Conservation (phyloP, 2,329 filamentous ascomycete genomes). For the Scedosporium boydii region DNA sequence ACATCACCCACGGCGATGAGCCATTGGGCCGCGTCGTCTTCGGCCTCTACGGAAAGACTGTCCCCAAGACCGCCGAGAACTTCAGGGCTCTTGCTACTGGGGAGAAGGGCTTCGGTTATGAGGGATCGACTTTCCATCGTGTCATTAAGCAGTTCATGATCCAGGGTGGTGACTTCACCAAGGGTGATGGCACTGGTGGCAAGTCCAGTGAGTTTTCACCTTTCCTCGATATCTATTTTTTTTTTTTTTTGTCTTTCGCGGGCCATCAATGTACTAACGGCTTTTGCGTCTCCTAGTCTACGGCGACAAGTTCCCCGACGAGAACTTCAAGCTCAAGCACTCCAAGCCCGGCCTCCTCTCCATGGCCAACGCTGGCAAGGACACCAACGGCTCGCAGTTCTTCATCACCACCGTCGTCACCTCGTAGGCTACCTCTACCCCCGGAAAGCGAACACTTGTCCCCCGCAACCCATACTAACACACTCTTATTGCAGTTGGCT, state of each 20-base stretch:
- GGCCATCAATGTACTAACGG: neutral
- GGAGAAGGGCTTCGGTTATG: constrained; percentile 78
- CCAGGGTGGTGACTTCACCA: constrained; percentile 83
- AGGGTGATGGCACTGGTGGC: constrained; percentile 71
- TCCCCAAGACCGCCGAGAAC: constrained; percentile 66
- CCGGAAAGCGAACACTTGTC: neutral
- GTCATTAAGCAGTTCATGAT: constrained; percentile 91
- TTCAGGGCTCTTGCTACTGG: constrained; percentile 74
- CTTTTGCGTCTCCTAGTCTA: constrained; percentile 49
- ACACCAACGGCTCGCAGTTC: constrained; percentile 85
- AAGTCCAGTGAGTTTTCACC: constrained; percentile 59
- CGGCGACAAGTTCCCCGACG: constrained; percentile 72
- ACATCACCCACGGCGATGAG: constrained; percentile 69
- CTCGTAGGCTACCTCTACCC: constrained; percentile 39
- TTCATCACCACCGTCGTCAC: constrained; percentile 82
- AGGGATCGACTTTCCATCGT: constrained; percentile 77
- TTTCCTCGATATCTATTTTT: too few species aligned
- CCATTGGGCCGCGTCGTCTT: constrained; percentile 66
- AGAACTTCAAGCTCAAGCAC: constrained; percentile 96
- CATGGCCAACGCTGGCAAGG: constrained; percentile 77
- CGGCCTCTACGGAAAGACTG: constrained; percentile 80
- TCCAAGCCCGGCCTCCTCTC: constrained; percentile 73
- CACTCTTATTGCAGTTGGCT: constrained; percentile 51
- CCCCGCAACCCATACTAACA: neutral
- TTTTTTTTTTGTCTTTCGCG: too few species aligned